phyloP scores from a whole-genome alignment of 2,329 filamentous ascomycete genomes.

The Plectosphaerella sp. region DNA sequence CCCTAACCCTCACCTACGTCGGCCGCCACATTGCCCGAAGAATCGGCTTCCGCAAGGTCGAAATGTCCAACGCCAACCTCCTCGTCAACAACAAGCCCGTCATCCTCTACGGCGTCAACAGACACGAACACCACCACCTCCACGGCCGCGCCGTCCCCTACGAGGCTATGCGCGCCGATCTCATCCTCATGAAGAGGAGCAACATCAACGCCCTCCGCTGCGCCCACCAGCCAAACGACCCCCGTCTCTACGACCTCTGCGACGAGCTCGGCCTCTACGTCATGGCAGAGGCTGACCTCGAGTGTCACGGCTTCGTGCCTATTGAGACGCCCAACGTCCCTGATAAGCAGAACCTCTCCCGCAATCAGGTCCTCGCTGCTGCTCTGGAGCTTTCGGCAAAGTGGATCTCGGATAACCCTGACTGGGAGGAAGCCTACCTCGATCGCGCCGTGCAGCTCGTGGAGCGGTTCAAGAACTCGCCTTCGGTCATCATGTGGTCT shows the following conservation, averaged over 20 bases:
- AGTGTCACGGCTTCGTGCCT: constrained; percentile 48
- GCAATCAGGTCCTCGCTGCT: not conserved
- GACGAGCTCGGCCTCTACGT: constrained; percentile 62
- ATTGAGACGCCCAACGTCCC: constrained; percentile 19
- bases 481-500: constrained; percentile 66
- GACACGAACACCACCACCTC: constrained; percentile 64
- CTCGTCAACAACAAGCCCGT: constrained; percentile 63
- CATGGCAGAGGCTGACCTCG: constrained; percentile 52
- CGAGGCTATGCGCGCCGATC: constrained; percentile 53
- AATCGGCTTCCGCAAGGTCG: constrained; percentile 60
- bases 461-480: constrained; percentile 53
- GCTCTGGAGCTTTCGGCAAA: constrained; percentile 29
- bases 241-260: constrained; percentile 53
- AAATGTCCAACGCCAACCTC: constrained; percentile 56
- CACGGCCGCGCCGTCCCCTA: constrained; percentile 58
- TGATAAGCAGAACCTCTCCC: not conserved
- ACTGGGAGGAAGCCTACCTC: constrained; percentile 60
- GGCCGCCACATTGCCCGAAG: constrained; percentile 42
- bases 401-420: constrained; percentile 55
- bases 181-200: constrained; percentile 62
- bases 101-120: constrained; percentile 64
- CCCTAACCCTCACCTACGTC: constrained; percentile 20
- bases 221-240: constrained; percentile 61
- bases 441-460: constrained; percentile 63
- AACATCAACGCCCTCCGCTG: constrained; percentile 69